These are phyloP conservation scores for Candida pseudofarinosa DNA, from an alignment of 805 yeast species.

Conservation along the genomic window DNA sequence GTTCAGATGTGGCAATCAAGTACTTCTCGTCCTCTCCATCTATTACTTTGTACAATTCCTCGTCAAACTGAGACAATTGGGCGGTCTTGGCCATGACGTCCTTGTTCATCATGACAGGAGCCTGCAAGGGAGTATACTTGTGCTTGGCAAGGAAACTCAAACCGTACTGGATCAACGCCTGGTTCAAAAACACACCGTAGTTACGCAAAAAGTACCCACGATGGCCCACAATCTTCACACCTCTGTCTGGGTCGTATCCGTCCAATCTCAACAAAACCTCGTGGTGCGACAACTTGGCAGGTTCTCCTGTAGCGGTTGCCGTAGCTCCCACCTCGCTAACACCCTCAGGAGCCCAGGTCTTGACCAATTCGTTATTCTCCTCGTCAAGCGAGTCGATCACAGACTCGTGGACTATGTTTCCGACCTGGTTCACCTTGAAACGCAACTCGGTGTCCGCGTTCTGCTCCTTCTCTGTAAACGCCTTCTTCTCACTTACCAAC, in stretches of 20 bases:
- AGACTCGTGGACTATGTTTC: slow-evolving; percentile 90
- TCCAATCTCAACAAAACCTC: slow-evolving; percentile 91
- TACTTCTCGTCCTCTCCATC: slow-evolving; percentile 98
- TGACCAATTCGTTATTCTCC: slow-evolving; percentile 83
- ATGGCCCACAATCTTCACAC: slow-evolving; percentile 96
- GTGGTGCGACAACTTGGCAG: slow-evolving; percentile 86
- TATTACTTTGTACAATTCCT: slow-evolving; percentile 92
- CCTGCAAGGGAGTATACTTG: slow-evolving; percentile 88
- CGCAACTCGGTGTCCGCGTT: slow-evolving; percentile 73
- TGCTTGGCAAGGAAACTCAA: slow-evolving; percentile 73
- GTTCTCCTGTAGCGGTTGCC: slow-evolving; percentile 74
- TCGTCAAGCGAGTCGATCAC: slow-evolving; percentile 87
- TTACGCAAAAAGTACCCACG: slow-evolving; percentile 96
- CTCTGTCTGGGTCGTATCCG: slow-evolving; percentile 98
- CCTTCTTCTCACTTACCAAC: slow-evolving; percentile 65
- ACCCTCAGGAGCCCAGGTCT: slow-evolving; percentile 82
- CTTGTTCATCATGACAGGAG: slow-evolving; percentile 99
- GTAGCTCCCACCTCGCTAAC: slow-evolving; percentile 53
- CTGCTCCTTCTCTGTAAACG: slow-evolving; percentile 63
- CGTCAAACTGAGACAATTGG: slow-evolving; percentile 95
- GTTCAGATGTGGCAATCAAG: slow-evolving; percentile 97
- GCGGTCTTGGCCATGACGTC: slow-evolving; percentile 99
- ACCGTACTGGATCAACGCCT: slow-evolving; percentile 96
- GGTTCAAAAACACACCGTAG: slow-evolving; percentile 95
- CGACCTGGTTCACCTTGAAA: slow-evolving; percentile 81